phyloP scores from a whole-genome alignment of 371 early-diverging fungal species.

The Amoeboradix gromovi region DNA sequence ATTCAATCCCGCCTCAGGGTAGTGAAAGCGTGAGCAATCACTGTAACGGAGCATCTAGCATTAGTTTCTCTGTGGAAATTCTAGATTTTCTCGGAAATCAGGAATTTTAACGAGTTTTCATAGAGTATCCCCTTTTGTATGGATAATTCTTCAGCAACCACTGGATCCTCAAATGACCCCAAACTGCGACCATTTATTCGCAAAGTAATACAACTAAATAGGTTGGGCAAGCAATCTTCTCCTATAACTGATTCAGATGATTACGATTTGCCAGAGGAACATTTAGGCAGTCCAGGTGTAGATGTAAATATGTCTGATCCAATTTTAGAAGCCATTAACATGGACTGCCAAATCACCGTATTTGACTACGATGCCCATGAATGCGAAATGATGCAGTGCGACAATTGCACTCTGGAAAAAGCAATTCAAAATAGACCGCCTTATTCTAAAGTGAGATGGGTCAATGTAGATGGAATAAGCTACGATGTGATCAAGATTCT shows the following conservation, averaged over 20 bases:
- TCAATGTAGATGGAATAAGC: constrained; percentile 17
- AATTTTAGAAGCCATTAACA: neutral
- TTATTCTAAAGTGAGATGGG: constrained; percentile 14
- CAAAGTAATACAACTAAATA: neutral
- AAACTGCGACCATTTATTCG: neutral
- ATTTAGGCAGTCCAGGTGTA: neutral
- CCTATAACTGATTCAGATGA: neutral
- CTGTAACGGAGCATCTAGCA: too few species aligned
- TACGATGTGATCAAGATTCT: constrained; percentile 17
- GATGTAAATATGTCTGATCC: neutral
- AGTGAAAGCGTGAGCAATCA: too few species aligned
- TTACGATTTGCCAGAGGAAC: neutral
- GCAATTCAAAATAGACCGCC: neutral
- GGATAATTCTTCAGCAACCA: neutral
- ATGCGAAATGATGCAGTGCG: neutral
- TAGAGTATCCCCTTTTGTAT: neutral
- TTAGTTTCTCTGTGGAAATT: too few species aligned
- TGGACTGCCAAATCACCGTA: neutral
- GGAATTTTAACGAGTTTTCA: neutral
- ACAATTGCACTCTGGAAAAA: neutral
- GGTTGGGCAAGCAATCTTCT: neutral
- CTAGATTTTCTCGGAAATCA: too few species aligned
- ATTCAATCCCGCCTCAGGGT: too few species aligned
- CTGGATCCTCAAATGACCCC: neutral
- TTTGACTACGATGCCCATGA: neutral